Evolutionary conservation across 176 grass and related monocot species (phyloP).

Genomic region (Rhynchospora pubera): DNA sequence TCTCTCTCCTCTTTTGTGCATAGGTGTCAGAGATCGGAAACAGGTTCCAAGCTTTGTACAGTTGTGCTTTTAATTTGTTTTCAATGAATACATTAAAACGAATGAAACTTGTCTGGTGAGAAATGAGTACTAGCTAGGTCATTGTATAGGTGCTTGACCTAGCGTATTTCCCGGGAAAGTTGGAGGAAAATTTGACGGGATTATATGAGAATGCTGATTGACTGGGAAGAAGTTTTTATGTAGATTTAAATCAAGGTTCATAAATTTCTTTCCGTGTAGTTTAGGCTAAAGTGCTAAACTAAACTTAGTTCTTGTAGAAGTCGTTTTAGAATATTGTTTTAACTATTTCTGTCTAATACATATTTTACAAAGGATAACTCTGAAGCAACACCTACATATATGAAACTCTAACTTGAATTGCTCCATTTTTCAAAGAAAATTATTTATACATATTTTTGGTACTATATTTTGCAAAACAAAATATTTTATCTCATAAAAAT

Average conservation of each 20-base stretch:
- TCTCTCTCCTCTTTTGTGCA: constrained; percentile 1
- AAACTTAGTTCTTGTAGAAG: neutral
- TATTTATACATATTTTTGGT: no score
- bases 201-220: neutral
- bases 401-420: no score
- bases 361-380: no score
- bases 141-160: neutral
- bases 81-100: neutral
- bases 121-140: neutral
- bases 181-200: neutral
- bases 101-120: neutral
- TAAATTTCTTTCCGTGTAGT: neutral
- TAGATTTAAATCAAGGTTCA: neutral
- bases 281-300: neutral
- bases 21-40: constrained; percentile 5
- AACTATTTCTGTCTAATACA: neutral
- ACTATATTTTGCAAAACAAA: no score
- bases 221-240: neutral
- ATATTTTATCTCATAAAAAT: no score
- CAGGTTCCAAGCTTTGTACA: neutral
- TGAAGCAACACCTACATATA: no score
- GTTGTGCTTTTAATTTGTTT: neutral
- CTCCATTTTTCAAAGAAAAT: no score
- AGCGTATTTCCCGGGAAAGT: neutral
- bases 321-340: neutral